Percentiles rank a stretch among this genome's conserved stretches.
These are phyloP conservation scores for Vanderwaltozyma polyspora DNA, from an alignment of 805 yeast genomes.

Conservation along the genomic window DNA sequence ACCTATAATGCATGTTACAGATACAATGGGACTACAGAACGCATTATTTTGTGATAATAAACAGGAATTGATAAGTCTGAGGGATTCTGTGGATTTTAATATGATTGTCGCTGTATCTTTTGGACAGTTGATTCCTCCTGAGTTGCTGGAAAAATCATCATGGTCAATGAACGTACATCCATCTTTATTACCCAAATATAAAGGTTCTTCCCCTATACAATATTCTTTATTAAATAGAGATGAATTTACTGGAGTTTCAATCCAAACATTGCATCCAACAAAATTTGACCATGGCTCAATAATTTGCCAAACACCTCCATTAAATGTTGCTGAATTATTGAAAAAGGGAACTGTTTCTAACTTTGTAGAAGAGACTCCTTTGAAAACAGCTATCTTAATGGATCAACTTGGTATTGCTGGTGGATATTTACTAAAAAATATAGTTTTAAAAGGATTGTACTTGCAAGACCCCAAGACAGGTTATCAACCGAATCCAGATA, in stretches of 20 bases:
- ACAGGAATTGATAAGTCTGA: constrained; percentile 7
- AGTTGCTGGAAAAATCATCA: constrained; percentile 36
- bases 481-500: constrained; percentile 12
- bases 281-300: constrained; percentile 74
- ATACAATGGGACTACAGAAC: constrained; percentile 19
- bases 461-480: constrained; percentile 5
- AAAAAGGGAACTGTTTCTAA: constrained; percentile 25
- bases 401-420: constrained; percentile 49
- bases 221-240: constrained; percentile 59
- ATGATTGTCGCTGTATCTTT: constrained; percentile 86
- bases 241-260: constrained; percentile 62
- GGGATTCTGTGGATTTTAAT: constrained; percentile 30
- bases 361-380: constrained; percentile 8
- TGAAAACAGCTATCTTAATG: constrained; percentile 27
- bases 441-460: constrained; percentile 29
- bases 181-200: constrained; percentile 65
- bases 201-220: constrained; percentile 89
- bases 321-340: constrained; percentile 9
- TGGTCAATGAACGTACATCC: constrained; percentile 88
- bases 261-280: constrained; percentile 83
- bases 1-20: constrained; percentile 40
- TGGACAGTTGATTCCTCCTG: constrained; percentile 67
- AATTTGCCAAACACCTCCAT: constrained; percentile 40
- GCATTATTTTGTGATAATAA: constrained; percentile 19
- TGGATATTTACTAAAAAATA: constrained; percentile 41